A percentile compares a stretch with the other conserved stretches of the same genome.
phyloP scores from a whole-genome alignment of 306 rosid genomes.

The Begonia fuchsioides region DNA sequence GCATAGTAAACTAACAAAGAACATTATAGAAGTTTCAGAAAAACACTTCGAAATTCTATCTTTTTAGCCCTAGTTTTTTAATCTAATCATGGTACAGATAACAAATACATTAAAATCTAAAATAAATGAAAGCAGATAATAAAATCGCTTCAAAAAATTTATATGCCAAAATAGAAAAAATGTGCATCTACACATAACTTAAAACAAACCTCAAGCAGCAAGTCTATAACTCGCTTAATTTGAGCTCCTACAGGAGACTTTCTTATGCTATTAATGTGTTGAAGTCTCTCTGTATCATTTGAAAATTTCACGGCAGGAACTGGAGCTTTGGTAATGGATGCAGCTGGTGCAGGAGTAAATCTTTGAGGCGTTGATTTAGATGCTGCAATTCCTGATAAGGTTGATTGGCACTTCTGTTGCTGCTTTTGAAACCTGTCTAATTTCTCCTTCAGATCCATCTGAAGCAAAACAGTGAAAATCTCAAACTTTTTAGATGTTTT shows the following conservation, averaged over 20 bases:
- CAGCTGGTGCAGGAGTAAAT: slow-evolving; percentile 14
- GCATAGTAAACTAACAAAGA: no score
- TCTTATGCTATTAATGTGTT: slow-evolving; percentile 63
- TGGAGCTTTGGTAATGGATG: slow-evolving; percentile 23
- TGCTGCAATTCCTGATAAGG: slow-evolving; percentile 53
- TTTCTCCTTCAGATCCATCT: slow-evolving; percentile 54
- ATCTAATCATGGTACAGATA: background rate
- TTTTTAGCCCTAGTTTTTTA: no score
- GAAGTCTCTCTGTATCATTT: slow-evolving; percentile 86
- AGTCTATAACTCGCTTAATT: slow-evolving; percentile 79
- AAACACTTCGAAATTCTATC: no score
- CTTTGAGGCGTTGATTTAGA: slow-evolving; percentile 21
- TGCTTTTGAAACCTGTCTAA: slow-evolving; percentile 61
- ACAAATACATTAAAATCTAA: background rate
- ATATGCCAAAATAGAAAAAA: slow-evolving; percentile 1
- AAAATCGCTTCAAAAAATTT: background rate
- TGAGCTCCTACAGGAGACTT: slow-evolving; percentile 83
- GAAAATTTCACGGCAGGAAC: slow-evolving; percentile 65
- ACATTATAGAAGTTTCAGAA: no score
- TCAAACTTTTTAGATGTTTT: no score
- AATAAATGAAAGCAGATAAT: background rate
- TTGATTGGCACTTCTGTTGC: slow-evolving; percentile 54
- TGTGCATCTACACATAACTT: background rate
- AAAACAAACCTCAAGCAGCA: slow-evolving; percentile 54
- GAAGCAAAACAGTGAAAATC: background rate